phyloP scores from a whole-genome alignment of 371 early-diverging fungal genomes.

The Mucor irregularis region DNA sequence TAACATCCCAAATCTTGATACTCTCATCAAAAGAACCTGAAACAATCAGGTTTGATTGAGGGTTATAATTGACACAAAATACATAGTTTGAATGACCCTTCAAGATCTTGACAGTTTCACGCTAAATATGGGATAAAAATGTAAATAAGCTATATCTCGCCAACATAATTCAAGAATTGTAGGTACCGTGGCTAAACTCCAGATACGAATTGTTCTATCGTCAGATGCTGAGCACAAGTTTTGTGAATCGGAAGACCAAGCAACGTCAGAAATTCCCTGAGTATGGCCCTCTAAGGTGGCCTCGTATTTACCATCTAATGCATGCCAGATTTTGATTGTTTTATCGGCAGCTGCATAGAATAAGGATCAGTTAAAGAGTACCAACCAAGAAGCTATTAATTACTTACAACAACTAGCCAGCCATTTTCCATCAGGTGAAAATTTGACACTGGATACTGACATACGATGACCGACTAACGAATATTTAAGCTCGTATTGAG shows the following conservation, averaged over 20 bases:
- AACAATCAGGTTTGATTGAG: conserved; percentile 90
- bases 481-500: conserved; percentile 87
- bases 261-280: conserved; percentile 94
- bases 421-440: conserved; percentile 97
- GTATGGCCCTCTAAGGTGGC: conserved; percentile 89
- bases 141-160: not conserved
- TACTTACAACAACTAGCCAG: conserved; percentile 88
- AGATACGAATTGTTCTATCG: conserved; percentile 92
- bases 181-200: conserved; percentile 76
- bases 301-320: conserved; percentile 82
- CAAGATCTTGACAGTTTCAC: conserved; percentile 76
- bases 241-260: conserved; percentile 93
- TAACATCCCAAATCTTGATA: conserved; percentile 96
- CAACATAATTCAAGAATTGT: not conserved
- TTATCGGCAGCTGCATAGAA: conserved; percentile 75
- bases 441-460: conserved; percentile 94
- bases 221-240: conserved; percentile 92
- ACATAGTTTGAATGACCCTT: conserved; percentile 95
- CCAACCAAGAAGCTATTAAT: not conserved
- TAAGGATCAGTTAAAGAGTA: not conserved
- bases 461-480: conserved; percentile 93
- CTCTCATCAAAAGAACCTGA: conserved; percentile 98
- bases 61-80: conserved; percentile 96
- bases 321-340: conserved; percentile 93
- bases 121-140: conserved; percentile 35